Percentiles rank a stretch among this genome's conserved stretches.
phyloP scores from a whole-genome alignment of 2,329 filamentous ascomycete genomes.

The Botrytis pseudocinerea region DNA sequence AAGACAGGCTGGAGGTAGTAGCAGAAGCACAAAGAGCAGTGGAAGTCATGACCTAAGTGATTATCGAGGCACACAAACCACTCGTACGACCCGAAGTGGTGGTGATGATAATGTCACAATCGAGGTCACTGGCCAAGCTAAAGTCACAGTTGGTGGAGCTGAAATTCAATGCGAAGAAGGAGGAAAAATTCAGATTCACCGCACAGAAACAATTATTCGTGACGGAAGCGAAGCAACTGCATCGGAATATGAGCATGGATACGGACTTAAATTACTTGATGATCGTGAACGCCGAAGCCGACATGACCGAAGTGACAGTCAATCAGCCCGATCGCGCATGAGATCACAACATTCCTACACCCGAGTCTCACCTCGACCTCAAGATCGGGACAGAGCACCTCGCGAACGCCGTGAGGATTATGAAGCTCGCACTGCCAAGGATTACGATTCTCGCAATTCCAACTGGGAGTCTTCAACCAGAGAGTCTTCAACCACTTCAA shows the following conservation, averaged over 20 bases:
- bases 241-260: constrained; percentile 41
- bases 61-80: constrained; percentile 61
- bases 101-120: constrained; percentile 59
- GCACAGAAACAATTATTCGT: constrained; percentile 43
- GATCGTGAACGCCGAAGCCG: constrained; percentile 35
- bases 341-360: constrained; percentile 34
- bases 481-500: neutral
- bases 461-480: neutral
- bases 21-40: constrained; percentile 60
- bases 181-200: constrained; percentile 59
- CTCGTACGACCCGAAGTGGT: constrained; percentile 52
- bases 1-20: constrained; percentile 45
- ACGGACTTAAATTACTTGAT: constrained; percentile 30
- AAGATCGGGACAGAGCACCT: constrained; percentile 18
- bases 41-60: constrained; percentile 64
- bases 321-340: constrained; percentile 27
- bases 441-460: neutral
- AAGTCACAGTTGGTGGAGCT: constrained; percentile 56
- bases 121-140: constrained; percentile 57
- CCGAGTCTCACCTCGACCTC: constrained; percentile 28
- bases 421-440: constrained; percentile 11
- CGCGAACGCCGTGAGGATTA: constrained; percentile 22
- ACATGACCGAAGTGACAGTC: constrained; percentile 27
- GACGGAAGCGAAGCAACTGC: constrained; percentile 53
- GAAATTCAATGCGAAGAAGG: constrained; percentile 61